Conservation (phyloP, 148 eudicot genomes). For the Vaccinium darrowii region DNA sequence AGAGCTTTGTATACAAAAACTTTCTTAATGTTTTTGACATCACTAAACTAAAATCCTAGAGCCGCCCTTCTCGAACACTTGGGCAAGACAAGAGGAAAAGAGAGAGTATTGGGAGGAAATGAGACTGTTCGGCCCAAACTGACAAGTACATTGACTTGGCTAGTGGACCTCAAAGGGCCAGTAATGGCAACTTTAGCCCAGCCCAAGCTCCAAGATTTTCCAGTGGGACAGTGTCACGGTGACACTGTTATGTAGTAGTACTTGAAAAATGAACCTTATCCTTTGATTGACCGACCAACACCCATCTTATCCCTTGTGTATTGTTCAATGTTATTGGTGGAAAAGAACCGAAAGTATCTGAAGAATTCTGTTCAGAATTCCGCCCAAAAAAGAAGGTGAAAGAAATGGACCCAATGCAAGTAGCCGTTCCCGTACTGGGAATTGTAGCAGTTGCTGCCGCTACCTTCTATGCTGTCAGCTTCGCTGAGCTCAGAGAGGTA, state of each 20-base stretch:
- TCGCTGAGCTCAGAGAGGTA: conserved; percentile 66
- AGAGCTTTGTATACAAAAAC: too few relatives aligned
- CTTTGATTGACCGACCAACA: neutral
- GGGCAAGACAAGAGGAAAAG: too few relatives aligned
- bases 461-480: conserved; percentile 77
- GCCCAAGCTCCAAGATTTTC: neutral
- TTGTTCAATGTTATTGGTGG: neutral
- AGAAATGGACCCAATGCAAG: conserved; percentile 48
- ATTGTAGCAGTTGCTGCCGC: conserved; percentile 72
- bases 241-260: neutral
- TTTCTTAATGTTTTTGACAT: too few relatives aligned
- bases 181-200: neutral
- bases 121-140: neutral
- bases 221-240: neutral
- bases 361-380: neutral
- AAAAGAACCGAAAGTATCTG: neutral
- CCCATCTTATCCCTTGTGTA: neutral
- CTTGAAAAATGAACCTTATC: neutral
- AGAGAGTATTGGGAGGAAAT: neutral
- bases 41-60: too few relatives aligned
- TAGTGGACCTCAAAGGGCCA: neutral
- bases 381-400: neutral
- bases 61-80: too few relatives aligned
- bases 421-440: conserved; percentile 46
- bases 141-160: neutral